Evolutionary conservation across 257 asterid genomes (phyloP).

Genomic region (Datura wrightii): DNA sequence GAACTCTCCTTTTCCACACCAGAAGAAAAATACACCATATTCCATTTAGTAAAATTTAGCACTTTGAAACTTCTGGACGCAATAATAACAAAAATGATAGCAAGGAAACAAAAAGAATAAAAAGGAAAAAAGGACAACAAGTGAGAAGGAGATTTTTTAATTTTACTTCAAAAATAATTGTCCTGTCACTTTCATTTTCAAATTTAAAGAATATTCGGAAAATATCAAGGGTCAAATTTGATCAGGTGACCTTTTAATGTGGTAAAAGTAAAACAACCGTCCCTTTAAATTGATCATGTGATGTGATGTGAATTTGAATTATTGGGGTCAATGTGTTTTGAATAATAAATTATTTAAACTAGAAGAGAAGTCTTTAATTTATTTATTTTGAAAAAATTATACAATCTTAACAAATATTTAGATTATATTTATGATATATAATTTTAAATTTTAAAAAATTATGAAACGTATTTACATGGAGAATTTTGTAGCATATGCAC

Average conservation of each 20-base stretch:
- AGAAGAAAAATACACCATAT: not conserved
- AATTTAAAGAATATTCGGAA: slow-evolving; percentile 2
- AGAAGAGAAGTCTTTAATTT: no score
- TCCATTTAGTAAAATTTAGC: not conserved
- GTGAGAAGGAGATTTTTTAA: not conserved
- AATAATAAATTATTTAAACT: no score
- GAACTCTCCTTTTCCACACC: slow-evolving; percentile 26
- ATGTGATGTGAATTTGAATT: no score
- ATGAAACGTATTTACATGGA: no score
- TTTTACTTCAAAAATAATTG: not conserved
- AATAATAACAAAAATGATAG: not conserved
- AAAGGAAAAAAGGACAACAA: slow-evolving; percentile 19
- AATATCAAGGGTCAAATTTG: not conserved
- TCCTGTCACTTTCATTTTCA: not conserved
- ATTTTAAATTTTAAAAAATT: no score
- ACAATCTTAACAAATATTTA: no score
- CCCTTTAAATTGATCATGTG: no score
- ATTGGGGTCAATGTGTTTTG: no score
- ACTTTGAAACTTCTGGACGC: slow-evolving; percentile 18
- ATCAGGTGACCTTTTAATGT: not conserved
- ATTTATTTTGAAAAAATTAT: no score
- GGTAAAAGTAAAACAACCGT: no score
- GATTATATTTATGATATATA: no score
- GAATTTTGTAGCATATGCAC: no score
- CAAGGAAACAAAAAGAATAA: not conserved